Conservation (phyloP, 176 grass and related monocot species). For the Phoenix roebelenii region DNA sequence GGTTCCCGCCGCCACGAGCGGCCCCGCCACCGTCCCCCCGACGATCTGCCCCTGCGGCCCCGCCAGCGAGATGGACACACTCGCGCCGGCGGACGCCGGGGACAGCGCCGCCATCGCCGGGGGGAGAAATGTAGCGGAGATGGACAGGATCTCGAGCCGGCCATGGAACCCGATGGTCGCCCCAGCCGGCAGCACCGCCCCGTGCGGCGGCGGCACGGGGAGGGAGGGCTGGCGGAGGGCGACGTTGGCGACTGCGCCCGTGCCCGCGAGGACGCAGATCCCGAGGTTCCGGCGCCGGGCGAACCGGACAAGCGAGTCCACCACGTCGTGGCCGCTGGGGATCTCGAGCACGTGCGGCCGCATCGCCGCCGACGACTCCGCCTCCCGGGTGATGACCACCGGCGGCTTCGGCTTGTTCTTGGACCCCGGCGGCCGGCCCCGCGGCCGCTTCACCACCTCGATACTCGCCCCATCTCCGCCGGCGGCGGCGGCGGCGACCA, state of each 20-base stretch:
- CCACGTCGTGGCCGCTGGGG: constrained; percentile 60
- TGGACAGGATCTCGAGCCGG: constrained; percentile 71
- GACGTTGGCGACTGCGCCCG: constrained; percentile 65
- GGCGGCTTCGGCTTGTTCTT: constrained; percentile 95
- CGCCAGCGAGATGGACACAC: constrained; percentile 73
- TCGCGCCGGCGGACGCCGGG: constrained; percentile 22
- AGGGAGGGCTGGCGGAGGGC: constrained; percentile 39
- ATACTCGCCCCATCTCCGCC: constrained; percentile 57
- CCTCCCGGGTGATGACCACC: constrained; percentile 77
- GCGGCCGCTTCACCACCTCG: constrained; percentile 55
- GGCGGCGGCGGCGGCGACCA: constrained; percentile 4
- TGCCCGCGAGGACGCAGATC: constrained; percentile 72
- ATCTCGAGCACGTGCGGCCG: constrained; percentile 89
- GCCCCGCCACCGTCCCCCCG: constrained; percentile 61
- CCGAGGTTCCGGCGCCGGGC: constrained; percentile 43
- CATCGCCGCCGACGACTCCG: constrained; percentile 57
- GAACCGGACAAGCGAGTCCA: constrained; percentile 53
- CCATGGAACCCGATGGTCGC: constrained; percentile 59
- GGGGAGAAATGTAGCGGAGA: constrained; percentile 73
- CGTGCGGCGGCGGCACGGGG: background rate
- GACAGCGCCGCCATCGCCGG: constrained; percentile 38
- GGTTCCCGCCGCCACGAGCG: constrained; percentile 55
- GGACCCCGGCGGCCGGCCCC: constrained; percentile 75
- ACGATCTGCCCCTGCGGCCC: constrained; percentile 88
- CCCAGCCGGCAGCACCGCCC: background rate